A percentile compares a stretch with the other conserved stretches of the same genome.
Evolutionary conservation across 2,329 filamentous ascomycete species (phyloP).

Genomic region (Zasmidium citrigriseum): DNA sequence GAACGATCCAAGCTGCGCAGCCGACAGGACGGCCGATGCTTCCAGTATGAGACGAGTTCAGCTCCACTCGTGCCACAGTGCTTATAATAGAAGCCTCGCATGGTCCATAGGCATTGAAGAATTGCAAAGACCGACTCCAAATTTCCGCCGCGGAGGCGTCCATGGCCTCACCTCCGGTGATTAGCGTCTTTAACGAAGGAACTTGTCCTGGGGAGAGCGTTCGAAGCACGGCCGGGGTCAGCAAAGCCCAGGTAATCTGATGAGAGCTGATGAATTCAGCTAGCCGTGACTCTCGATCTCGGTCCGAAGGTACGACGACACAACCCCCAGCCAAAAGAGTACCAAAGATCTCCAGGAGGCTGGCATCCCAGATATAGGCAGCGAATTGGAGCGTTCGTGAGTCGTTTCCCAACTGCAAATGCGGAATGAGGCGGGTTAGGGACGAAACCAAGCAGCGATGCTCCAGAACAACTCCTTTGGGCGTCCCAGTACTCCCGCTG

Average conservation of each 20-base stretch:
- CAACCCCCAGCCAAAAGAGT: neutral
- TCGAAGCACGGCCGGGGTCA: neutral
- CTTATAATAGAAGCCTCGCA: neutral
- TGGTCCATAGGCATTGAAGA: neutral
- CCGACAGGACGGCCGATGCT: neutral
- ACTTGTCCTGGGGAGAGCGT: neutral
- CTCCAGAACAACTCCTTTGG: constrained; percentile 13
- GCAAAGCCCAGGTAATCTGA: neutral
- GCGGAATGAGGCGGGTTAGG: neutral
- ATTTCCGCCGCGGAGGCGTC: neutral
- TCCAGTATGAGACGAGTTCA: neutral
- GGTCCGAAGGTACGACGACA: neutral
- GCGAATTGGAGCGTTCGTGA: constrained; percentile 1
- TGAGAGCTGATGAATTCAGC: neutral
- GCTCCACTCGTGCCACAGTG: neutral
- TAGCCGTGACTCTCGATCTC: neutral
- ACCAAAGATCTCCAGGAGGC: neutral
- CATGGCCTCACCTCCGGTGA: neutral
- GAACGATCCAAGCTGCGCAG: constrained; percentile 31
- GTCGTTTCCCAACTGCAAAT: neutral
- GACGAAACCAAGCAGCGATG: neutral
- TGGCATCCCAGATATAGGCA: neutral
- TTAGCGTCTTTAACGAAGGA: neutral
- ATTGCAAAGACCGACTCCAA: neutral
- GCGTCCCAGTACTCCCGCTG: constrained; percentile 53